These are phyloP conservation scores for Ceratocystis colombiana DNA, from an alignment of 2,329 filamentous ascomycete genomes.

Conservation along the genomic window DNA sequence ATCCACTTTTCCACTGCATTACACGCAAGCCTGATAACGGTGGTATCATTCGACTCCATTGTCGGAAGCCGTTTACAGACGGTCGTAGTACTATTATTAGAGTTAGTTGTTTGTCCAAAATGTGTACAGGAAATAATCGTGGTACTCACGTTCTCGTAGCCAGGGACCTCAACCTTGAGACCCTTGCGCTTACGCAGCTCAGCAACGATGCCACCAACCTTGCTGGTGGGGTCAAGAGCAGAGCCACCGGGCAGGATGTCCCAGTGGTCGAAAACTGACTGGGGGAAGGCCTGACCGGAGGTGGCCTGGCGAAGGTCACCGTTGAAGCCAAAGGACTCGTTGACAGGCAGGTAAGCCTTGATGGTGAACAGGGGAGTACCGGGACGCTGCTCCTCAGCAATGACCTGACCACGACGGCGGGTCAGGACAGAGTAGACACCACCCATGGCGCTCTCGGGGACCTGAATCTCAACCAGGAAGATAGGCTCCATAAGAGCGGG, in stretches of 20 bases:
- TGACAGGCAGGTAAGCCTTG: constrained; percentile 93
- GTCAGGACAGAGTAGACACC: constrained; percentile 99
- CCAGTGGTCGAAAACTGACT: constrained; percentile 99
- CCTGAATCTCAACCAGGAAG: constrained; percentile 98
- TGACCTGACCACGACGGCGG: constrained; percentile 96
- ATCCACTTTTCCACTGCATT: constrained; percentile 25
- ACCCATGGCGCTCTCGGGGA: constrained; percentile 97
- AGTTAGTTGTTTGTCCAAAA: constrained; percentile 2
- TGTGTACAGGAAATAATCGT: neutral
- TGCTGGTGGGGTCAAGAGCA: constrained; percentile 69
- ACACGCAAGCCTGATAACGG: constrained; percentile 23
- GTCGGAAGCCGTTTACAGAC: constrained; percentile 24
- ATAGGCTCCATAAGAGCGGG: constrained; percentile 91
- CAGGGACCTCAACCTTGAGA: constrained; percentile 92
- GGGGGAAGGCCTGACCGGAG: constrained; percentile 96
- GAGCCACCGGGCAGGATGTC: constrained; percentile 90
- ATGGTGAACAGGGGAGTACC: constrained; percentile 98
- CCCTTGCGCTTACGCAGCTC: constrained; percentile 99
- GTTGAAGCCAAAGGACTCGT: constrained; percentile 99
- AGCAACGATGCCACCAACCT: constrained; percentile 72
- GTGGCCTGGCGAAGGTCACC: constrained; percentile 89
- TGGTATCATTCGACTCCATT: constrained; percentile 24
- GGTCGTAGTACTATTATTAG: constrained; percentile 24
- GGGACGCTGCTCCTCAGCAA: constrained; percentile 93
- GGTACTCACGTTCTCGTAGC: constrained; percentile 75